These are phyloP conservation scores for Cutaneotrichosporon dermatis DNA, from an alignment of 1,284 basidiomycete species.

Conservation along the genomic window DNA sequence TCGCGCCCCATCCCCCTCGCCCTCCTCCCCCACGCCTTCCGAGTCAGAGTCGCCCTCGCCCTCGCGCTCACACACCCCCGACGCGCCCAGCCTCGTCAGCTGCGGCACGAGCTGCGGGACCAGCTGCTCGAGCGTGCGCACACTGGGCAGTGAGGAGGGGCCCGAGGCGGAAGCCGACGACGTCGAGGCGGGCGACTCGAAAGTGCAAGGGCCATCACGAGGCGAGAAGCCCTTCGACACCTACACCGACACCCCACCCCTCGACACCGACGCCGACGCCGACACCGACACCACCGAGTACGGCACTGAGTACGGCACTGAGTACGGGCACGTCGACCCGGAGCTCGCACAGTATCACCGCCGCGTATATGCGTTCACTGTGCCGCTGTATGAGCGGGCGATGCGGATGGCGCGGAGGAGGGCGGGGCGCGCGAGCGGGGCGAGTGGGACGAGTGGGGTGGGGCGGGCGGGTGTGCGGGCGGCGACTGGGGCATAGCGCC, in stretches of 20 bases:
- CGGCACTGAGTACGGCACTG: no score
- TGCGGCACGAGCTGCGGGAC: neutral
- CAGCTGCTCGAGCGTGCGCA: neutral
- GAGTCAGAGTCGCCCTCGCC: neutral
- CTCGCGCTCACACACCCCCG: neutral
- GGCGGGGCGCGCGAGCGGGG: no score
- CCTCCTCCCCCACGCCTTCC: no score
- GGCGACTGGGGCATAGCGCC: no score
- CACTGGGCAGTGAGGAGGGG: neutral
- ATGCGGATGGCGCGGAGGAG: neutral
- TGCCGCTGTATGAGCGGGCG: constrained; percentile 1
- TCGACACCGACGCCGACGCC: neutral
- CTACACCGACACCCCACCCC: no score
- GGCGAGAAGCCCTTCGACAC: no score
- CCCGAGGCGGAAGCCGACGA: neutral
- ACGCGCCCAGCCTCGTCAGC: neutral
- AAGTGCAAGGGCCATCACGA: no score
- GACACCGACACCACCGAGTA: neutral
- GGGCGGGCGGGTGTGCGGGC: no score
- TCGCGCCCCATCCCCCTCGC: no score
- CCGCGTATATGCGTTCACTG: neutral
- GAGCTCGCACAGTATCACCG: neutral
- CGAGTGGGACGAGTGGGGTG: no score
- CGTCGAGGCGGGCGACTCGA: neutral
- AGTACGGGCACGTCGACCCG: neutral